Evolutionary conservation across 1,284 basidiomycete species (phyloP).

Genomic region (Dichomitus squalens): DNA sequence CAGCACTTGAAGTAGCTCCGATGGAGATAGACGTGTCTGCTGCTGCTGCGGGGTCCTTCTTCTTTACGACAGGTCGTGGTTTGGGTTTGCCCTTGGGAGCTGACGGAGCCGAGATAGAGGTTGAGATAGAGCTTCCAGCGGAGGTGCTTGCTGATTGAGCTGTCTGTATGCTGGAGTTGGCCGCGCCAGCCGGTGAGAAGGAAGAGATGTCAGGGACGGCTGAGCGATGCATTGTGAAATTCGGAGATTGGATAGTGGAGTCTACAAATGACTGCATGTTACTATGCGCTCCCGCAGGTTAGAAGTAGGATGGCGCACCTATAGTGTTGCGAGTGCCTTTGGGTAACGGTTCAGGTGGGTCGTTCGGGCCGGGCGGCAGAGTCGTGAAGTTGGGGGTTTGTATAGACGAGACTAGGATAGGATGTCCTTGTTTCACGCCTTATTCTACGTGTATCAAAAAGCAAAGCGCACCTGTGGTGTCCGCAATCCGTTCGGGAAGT

Average conservation of each 20-base stretch:
- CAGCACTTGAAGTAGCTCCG: constrained; percentile 6
- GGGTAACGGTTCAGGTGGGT: background rate
- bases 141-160: background rate
- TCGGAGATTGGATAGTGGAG: constrained; percentile 17
- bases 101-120: constrained; percentile 2
- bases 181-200: background rate
- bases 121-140: constrained; percentile 14
- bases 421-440: background rate
- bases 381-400: constrained; percentile 19
- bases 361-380: background rate
- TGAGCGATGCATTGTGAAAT: constrained; percentile 12
- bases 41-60: background rate
- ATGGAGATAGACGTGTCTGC: constrained; percentile 13
- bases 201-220: constrained; percentile 18
- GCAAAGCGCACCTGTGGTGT: constrained; percentile 7
- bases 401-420: constrained; percentile 13
- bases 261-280: background rate
- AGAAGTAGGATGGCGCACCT: background rate
- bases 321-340: background rate
- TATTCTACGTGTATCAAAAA: background rate
- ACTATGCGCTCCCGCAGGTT: background rate
- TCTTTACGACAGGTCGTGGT: constrained; percentile 29
- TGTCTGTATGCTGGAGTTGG: constrained; percentile 7
- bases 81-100: constrained; percentile 13
- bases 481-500: background rate